phyloP scores from a whole-genome alignment of 2,329 filamentous ascomycete genomes.

The Pyricularia pennisetigena region DNA sequence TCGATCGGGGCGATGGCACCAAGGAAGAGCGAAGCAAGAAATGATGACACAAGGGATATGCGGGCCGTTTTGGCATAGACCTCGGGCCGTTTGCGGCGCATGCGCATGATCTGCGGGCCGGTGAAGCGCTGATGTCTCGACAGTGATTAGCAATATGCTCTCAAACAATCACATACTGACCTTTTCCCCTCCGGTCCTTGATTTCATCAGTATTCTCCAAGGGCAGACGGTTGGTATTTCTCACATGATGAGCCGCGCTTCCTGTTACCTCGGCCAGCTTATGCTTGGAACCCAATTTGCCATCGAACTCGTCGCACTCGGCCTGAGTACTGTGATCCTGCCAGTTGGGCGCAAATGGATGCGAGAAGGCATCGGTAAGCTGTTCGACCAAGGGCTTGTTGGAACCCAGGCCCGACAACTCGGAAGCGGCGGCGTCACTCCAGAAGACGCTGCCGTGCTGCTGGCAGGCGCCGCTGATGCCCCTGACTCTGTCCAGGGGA shows the following conservation, averaged over 20 bases:
- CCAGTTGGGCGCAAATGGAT: conserved; percentile 91
- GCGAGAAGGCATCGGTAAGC: conserved; percentile 63
- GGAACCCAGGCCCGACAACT: conserved; percentile 44
- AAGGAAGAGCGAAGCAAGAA: conserved; percentile 82
- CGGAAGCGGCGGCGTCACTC: conserved; percentile 56
- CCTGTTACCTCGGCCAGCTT: conserved; percentile 72
- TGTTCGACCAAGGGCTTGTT: conserved; percentile 46
- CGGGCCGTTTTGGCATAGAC: conserved; percentile 72
- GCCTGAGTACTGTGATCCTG: conserved; percentile 91
- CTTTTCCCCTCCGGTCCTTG: too few species aligned
- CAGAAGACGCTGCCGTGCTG: conserved; percentile 98
- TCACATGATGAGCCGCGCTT: conserved; percentile 86
- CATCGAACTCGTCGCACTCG: conserved; percentile 85
- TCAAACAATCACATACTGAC: too few species aligned
- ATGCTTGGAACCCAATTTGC: conserved; percentile 53
- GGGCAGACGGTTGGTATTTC: conserved; percentile 19
- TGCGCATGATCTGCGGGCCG: conserved; percentile 89
- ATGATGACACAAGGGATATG: conserved; percentile 92
- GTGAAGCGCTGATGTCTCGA: conserved; percentile 64
- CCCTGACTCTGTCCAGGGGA: conserved; percentile 65
- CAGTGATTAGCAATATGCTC: conserved; percentile 5
- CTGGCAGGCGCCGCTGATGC: conserved; percentile 86
- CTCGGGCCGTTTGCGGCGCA: conserved; percentile 68
- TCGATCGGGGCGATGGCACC: conserved; percentile 82
- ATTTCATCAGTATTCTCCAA: not conserved